Conservation (phyloP, 2,329 filamentous ascomycete species). For the Elsinoe perseae region DNA sequence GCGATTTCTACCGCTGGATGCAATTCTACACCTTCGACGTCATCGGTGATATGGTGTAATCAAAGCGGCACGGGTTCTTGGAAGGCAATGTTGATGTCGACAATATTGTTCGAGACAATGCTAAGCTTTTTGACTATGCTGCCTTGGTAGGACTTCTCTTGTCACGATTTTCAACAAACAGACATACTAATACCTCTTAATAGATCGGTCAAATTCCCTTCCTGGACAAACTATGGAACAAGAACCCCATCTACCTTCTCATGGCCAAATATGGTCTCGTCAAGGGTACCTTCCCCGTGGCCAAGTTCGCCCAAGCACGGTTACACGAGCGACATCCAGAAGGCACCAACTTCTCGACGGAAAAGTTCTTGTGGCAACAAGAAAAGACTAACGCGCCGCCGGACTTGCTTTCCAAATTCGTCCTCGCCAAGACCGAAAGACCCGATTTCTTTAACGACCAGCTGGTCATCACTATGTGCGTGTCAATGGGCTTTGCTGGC, state of each 20-base stretch:
- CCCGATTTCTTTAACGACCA: slow-evolving; percentile 5
- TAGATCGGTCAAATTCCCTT: slow-evolving; percentile 5
- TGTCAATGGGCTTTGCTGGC: slow-evolving; percentile 2
- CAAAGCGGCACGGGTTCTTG: background rate
- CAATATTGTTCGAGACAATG: slow-evolving; percentile 6
- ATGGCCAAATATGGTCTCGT: background rate
- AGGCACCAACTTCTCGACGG: slow-evolving; percentile 2
- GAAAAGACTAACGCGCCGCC: slow-evolving; percentile 2
- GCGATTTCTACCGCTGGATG: slow-evolving; percentile 5
- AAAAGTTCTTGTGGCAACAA: slow-evolving; percentile 9
- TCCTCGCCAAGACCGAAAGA: background rate
- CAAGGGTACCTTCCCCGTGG: slow-evolving; percentile 1
- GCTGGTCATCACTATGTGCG: slow-evolving; percentile 1
- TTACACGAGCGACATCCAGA: slow-evolving; percentile 4
- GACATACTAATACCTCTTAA: background rate
- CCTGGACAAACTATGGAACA: slow-evolving; percentile 3
- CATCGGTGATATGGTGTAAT: slow-evolving; percentile 1
- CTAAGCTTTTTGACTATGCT: slow-evolving; percentile 9
- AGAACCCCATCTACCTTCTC: slow-evolving; percentile 3
- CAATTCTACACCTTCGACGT: slow-evolving; percentile 8
- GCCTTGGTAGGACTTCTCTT: background rate
- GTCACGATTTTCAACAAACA: background rate
- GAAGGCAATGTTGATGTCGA: slow-evolving; percentile 8
- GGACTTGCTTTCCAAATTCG: background rate
- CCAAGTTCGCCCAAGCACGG: slow-evolving; percentile 3